Evolutionary conservation across 2,329 filamentous ascomycete species (phyloP).

Genomic region (Triangularia verruculosa): DNA sequence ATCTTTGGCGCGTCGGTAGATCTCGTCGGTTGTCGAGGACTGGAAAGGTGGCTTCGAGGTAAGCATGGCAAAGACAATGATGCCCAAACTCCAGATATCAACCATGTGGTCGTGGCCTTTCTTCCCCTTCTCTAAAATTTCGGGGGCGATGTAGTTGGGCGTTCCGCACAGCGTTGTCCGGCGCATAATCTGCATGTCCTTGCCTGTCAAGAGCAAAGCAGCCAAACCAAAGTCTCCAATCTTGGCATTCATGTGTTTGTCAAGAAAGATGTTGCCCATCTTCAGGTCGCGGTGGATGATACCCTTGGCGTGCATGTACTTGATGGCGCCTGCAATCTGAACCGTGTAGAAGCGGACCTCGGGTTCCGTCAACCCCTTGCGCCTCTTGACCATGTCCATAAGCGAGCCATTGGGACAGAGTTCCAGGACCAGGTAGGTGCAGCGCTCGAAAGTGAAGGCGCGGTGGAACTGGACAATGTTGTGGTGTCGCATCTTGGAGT

Average conservation of each 20-base stretch:
- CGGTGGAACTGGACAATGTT: slow-evolving; percentile 96
- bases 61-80: slow-evolving; percentile 98
- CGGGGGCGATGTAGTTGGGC: slow-evolving; percentile 96
- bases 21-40: slow-evolving; percentile 82
- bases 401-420: slow-evolving; percentile 93
- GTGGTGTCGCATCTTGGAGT: slow-evolving; percentile 94
- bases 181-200: slow-evolving; percentile 78
- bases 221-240: slow-evolving; percentile 96
- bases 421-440: slow-evolving; percentile 91
- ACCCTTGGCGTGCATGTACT: slow-evolving; percentile 93
- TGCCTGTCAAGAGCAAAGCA: slow-evolving; percentile 84
- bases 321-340: slow-evolving; percentile 93
- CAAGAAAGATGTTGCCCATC: slow-evolving; percentile 96
- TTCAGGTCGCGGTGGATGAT: slow-evolving; percentile 97
- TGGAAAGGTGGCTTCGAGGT: slow-evolving; percentile 96
- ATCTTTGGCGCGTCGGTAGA: slow-evolving; percentile 68
- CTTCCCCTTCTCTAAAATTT: slow-evolving; percentile 90
- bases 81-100: slow-evolving; percentile 96
- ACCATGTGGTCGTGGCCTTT: slow-evolving; percentile 97
- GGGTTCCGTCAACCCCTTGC: slow-evolving; percentile 86
- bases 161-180: slow-evolving; percentile 94
- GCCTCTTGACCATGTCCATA: slow-evolving; percentile 95
- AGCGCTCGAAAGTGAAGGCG: slow-evolving; percentile 84
- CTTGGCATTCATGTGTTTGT: slow-evolving; percentile 94
- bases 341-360: slow-evolving; percentile 93